Base-by-base conservation (phyloP, 495 filamentous ascomycete species). In the Aspergillus biplanus region DNA sequence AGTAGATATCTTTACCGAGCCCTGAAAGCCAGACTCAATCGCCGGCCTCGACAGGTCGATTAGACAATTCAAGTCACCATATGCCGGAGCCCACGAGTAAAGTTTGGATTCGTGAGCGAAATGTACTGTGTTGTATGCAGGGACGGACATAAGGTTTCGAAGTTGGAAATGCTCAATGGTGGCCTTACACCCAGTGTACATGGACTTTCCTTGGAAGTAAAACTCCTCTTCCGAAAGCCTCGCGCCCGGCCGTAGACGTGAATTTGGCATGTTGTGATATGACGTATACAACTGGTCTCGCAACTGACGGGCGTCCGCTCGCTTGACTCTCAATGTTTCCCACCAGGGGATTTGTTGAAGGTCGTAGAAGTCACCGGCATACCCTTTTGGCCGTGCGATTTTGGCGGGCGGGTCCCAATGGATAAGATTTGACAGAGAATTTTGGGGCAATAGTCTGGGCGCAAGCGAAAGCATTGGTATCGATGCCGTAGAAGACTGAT, bases 121-220 rank as follows among this genome's bases (percentile, higher is more conserved):
- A 73, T 90, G 93, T 44, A 91, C 77, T 52, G 91, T 87, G 52
- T 90, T 89, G 47, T 88, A 87, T 9, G 89, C 90, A 16, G 87
- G 84, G 53, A 87, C 84, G 3, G 88, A 88, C 61, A 98, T 81
- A 2, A 95, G 75, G 71, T 97, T 94, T 52, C 94, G 90, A 15
- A 97, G 84, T 68, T 98, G 94, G 67, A 96, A 97, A 73, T 97
- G 94, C 39, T 89, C 79, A 31, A 94, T 76, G 33, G 83, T 82
- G 18, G 90, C 83, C 47, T 86, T 82, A 33, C 84, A 82, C 39
- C 78, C 74, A 4, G 90, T 86, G 61, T 90, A 83, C 86, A 92
- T 92, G 33, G 85, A 81, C 18, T 85, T 84, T 64, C 89, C 95
- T 15, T 82, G 79, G 75, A 92, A 94, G 71, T 83, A 92, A 1